Percentiles rank a stretch among this genome's conserved stretches.
phyloP scores from a whole-genome alignment of 352 stramenopile species.

The Phytopythium oedochilum region DNA sequence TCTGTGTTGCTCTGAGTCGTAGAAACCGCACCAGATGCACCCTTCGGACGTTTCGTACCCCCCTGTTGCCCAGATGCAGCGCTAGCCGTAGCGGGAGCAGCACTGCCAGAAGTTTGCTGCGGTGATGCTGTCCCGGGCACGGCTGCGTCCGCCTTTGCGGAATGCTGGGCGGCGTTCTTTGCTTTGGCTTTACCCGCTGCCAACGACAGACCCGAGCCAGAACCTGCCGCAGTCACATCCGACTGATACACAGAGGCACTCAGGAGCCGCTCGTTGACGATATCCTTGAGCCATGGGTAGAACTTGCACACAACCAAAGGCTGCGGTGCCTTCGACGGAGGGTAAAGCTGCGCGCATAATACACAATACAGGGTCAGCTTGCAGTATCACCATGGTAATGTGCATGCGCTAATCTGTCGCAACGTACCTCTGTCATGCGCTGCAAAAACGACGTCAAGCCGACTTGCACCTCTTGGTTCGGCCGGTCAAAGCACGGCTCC shows the following conservation, averaged over 20 bases:
- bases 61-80: slow-evolving; percentile 3
- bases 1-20: slow-evolving; percentile 49
- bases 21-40: slow-evolving; percentile 18
- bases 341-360: slow-evolving; percentile 55
- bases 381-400: too few relatives aligned
- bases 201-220: slow-evolving; percentile 7
- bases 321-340: slow-evolving; percentile 55
- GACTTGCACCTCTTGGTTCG: slow-evolving; percentile 75
- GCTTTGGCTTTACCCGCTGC: slow-evolving; percentile 29
- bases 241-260: slow-evolving; percentile 61
- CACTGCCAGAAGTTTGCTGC: not conserved
- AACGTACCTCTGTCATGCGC: slow-evolving; percentile 66
- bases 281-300: slow-evolving; percentile 85
- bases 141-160: slow-evolving; percentile 5
- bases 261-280: slow-evolving; percentile 76
- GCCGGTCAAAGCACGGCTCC: slow-evolving; percentile 84
- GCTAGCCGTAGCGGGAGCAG: not conserved
- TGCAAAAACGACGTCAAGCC: slow-evolving; percentile 64
- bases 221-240: slow-evolving; percentile 19
- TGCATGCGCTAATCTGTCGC: not conserved
- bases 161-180: slow-evolving; percentile 15
- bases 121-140: slow-evolving; percentile 2
- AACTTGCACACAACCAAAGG: slow-evolving; percentile 82
- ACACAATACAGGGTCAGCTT: slow-evolving; percentile 9
- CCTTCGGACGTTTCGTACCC: slow-evolving; percentile 37